phyloP scores from a whole-genome alignment of 306 rosid genomes.

The Begonia peltatifolia region DNA sequence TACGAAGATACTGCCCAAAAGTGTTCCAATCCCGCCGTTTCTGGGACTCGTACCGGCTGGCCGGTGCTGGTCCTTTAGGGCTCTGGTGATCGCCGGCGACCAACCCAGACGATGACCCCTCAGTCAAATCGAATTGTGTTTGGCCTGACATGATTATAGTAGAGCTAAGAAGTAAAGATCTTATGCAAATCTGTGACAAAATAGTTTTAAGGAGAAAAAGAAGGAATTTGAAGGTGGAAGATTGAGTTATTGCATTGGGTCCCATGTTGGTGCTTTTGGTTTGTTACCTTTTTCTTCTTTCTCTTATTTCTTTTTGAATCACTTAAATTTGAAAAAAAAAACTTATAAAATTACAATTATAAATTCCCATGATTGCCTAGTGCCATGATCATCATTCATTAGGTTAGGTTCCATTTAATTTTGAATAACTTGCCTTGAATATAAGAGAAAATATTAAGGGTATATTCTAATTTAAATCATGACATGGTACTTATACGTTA shows the following conservation, averaged over 20 bases:
- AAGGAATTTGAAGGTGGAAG: not conserved
- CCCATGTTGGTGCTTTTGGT: not conserved
- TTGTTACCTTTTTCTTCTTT: conserved; percentile 14
- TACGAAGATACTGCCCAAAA: conserved; percentile 47
- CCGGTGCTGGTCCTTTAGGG: conserved; percentile 16
- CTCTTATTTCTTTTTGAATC: conserved; percentile 15
- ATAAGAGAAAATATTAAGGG: no score
- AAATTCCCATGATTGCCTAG: no score
- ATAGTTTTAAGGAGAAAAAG: not conserved
- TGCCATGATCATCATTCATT: no score
- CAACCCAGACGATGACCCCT: conserved; percentile 5
- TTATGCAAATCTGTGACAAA: no score
- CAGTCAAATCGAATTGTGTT: conserved; percentile 17
- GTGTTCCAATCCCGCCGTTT: conserved; percentile 68
- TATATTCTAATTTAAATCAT: no score
- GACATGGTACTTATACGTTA: no score
- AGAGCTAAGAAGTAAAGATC: not conserved
- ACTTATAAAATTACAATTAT: no score
- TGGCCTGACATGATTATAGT: conserved; percentile 23
- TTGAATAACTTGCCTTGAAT: no score
- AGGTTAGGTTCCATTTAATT: no score
- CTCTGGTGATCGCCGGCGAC: not conserved
- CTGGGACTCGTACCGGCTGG: conserved; percentile 55
- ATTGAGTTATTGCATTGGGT: not conserved
- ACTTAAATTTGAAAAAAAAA: conserved; percentile 13